Percentiles rank a stretch among this genome's conserved stretches.
phyloP scores from a whole-genome alignment of 306 rosid genomes.

The Cucumis hystrix region DNA sequence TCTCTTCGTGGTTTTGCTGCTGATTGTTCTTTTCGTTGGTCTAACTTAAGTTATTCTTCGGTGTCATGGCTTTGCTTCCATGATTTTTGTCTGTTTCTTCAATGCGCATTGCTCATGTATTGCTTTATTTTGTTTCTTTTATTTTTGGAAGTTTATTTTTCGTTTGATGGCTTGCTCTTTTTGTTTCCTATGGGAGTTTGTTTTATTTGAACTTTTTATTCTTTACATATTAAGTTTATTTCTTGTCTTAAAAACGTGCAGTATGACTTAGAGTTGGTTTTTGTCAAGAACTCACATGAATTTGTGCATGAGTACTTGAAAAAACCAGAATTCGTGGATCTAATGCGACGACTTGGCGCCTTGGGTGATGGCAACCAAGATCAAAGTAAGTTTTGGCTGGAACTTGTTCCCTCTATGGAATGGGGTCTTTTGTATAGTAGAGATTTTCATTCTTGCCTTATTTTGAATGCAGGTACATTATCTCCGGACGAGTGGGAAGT shows the following conservation, averaged over 20 bases:
- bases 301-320: conserved; percentile 80
- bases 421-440: neutral
- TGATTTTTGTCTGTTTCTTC: neutral
- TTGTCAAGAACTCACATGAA: conserved; percentile 69
- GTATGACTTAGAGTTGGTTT: conserved; percentile 84
- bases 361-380: conserved; percentile 95
- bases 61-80: neutral
- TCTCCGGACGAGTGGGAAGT: conserved; percentile 66
- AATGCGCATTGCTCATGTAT: neutral
- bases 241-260: conserved; percentile 11
- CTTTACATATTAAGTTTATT: neutral
- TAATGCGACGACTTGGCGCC: conserved; percentile 92
- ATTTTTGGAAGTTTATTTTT: neutral
- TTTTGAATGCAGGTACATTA: conserved; percentile 33
- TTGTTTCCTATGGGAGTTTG: neutral
- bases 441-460: neutral
- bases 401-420: neutral
- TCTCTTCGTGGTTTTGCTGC: too few species aligned
- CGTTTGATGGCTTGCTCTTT: neutral
- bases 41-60: neutral
- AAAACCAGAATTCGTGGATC: conserved; percentile 59
- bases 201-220: neutral
- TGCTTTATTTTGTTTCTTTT: neutral
- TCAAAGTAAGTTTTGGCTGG: conserved; percentile 32
- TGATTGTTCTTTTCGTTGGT: neutral